Conservation (phyloP, 2,329 filamentous ascomycete species). For the Lecanosticta acicola region DNA sequence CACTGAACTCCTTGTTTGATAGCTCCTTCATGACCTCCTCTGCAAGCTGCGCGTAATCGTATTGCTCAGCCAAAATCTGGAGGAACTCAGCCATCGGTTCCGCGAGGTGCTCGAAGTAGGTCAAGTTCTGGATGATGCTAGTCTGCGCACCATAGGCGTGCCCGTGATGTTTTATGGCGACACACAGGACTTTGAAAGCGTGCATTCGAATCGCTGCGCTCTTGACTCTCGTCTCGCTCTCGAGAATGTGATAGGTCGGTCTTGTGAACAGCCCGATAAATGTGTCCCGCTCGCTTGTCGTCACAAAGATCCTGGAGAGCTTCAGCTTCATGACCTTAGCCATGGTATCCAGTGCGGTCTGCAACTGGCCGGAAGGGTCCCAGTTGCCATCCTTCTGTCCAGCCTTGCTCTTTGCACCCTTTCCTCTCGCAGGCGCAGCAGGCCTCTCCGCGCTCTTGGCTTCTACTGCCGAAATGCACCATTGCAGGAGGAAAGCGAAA, state of each 20-base stretch:
- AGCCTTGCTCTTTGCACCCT: slow-evolving; percentile 65
- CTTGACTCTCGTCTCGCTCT: slow-evolving; percentile 90
- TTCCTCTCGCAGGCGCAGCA: slow-evolving; percentile 64
- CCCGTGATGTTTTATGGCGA: slow-evolving; percentile 94
- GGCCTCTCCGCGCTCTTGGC: slow-evolving; percentile 81
- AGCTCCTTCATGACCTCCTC: slow-evolving; percentile 92
- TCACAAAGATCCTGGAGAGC: slow-evolving; percentile 86
- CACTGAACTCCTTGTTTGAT: slow-evolving; percentile 97
- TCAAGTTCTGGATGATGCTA: slow-evolving; percentile 93
- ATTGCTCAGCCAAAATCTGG: slow-evolving; percentile 92
- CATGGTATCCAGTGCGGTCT: slow-evolving; percentile 86
- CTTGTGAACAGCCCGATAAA: slow-evolving; percentile 89
- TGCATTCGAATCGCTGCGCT: slow-evolving; percentile 88
- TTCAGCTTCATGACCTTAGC: slow-evolving; percentile 93
- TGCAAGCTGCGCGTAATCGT: slow-evolving; percentile 91
- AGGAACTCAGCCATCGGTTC: slow-evolving; percentile 99
- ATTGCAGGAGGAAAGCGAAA: slow-evolving; percentile 89
- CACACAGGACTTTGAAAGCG: slow-evolving; percentile 92
- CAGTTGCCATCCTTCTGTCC: slow-evolving; percentile 65
- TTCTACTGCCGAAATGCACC: slow-evolving; percentile 92
- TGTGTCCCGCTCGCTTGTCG: slow-evolving; percentile 91
- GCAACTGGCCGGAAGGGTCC: slow-evolving; percentile 85
- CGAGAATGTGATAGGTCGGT: slow-evolving; percentile 86
- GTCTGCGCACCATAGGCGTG: slow-evolving; percentile 96
- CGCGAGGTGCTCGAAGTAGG: slow-evolving; percentile 97